Evolutionary conservation across 306 rosid species (phyloP).

Genomic region (Vigna angularis): DNA sequence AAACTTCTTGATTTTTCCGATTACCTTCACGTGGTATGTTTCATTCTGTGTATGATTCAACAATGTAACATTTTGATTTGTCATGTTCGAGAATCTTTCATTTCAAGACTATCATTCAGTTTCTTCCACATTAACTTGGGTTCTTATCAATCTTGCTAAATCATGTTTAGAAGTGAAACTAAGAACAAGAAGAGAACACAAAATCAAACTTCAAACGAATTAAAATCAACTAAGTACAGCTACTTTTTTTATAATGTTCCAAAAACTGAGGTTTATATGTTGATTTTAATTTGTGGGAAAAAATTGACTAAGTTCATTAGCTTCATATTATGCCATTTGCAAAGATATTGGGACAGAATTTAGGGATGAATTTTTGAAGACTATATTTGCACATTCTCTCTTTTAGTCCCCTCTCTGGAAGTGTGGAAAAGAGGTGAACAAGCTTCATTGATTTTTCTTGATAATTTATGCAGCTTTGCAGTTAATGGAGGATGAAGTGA

Average conservation of each 20-base stretch:
- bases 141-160: conserved; percentile 24
- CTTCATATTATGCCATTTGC: background rate
- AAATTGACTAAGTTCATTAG: too few species aligned
- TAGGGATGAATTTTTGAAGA: conserved; percentile 2
- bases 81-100: conserved; percentile 3
- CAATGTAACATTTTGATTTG: conserved; percentile 15
- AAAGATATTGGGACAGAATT: background rate
- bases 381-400: background rate
- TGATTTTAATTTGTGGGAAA: background rate
- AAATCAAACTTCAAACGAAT: background rate
- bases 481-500: conserved; percentile 78
- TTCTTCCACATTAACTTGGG: background rate
- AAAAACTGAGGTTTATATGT: background rate
- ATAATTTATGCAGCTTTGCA: conserved; percentile 79
- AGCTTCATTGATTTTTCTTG: conserved; percentile 43
- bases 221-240: background rate
- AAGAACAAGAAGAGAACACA: background rate
- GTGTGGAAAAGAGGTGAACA: conserved; percentile 18
- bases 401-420: background rate
- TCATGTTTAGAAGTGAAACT: background rate
- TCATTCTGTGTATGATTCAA: background rate
- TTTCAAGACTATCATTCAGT: conserved; percentile 22
- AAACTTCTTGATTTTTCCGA: background rate
- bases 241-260: background rate
- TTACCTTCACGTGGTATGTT: conserved; percentile 10